phyloP scores from a whole-genome alignment of 257 asterid genomes.

The Plantago elongata region DNA sequence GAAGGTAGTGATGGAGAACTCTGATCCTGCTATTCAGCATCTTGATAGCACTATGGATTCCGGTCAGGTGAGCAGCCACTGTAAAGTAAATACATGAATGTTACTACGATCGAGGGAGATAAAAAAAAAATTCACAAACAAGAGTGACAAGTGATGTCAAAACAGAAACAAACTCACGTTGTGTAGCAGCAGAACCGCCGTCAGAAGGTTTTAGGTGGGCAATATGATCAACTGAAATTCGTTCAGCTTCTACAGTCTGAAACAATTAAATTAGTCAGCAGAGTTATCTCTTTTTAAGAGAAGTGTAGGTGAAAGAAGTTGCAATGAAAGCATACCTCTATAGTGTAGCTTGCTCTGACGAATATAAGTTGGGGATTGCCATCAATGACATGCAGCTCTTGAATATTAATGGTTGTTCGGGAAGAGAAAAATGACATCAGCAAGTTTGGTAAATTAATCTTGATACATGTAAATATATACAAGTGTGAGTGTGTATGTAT shows the following conservation, averaged over 20 bases:
- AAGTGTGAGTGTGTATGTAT: not conserved
- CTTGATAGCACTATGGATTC: conserved; percentile 94
- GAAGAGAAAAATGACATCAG: conserved; percentile 14
- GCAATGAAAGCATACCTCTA: conserved; percentile 56
- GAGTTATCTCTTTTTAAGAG: conserved; percentile 16
- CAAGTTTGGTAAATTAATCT: conserved; percentile 5
- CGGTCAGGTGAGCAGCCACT: conserved; percentile 99
- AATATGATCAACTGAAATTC: conserved; percentile 96
- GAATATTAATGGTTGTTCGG: conserved; percentile 29
- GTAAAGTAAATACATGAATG: conserved; percentile 7
- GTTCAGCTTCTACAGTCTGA: conserved; percentile 98
- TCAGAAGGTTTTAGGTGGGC: conserved; percentile 97
- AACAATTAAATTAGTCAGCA: conserved; percentile 11
- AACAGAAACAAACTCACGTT: conserved; percentile 46
- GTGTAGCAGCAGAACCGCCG: conserved; percentile 99
- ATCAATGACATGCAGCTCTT: conserved; percentile 91
- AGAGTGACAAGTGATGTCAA: not conserved
- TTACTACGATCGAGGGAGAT: not conserved
- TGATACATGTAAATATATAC: too few species aligned
- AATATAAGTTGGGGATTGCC: conserved; percentile 92
- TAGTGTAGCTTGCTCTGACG: conserved; percentile 81
- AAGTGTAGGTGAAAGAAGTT: conserved; percentile 5
- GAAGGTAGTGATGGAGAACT: conserved; percentile 81
- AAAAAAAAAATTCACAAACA: conserved; percentile 6
- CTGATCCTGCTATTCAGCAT: conserved; percentile 90